A percentile compares a stretch with the other conserved stretches of the same genome.
Conservation (phyloP, 2,329 filamentous ascomycete species). For the Paracorniculantispora psalliotae region DNA sequence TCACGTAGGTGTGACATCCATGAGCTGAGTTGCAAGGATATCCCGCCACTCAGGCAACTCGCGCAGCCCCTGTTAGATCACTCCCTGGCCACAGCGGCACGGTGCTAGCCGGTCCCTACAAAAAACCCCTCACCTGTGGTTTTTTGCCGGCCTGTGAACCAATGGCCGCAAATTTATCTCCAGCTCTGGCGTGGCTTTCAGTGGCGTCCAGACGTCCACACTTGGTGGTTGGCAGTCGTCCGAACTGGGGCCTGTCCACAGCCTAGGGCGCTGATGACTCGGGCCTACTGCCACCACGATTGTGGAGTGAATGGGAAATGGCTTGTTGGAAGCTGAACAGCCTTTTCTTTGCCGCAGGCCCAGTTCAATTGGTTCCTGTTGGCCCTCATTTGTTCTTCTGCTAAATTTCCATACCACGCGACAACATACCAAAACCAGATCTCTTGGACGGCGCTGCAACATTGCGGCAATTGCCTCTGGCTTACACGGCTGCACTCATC, state of each 20-base stretch:
- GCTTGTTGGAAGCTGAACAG: conserved; percentile 7
- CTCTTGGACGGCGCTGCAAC: neutral
- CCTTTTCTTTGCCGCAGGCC: conserved; percentile 4
- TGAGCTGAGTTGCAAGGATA: neutral
- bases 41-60: neutral
- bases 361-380: neutral
- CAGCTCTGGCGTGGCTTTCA: conserved; percentile 3
- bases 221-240: conserved; percentile 3
- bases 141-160: conserved; percentile 5
- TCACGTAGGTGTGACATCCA: neutral
- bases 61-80: conserved; percentile 1
- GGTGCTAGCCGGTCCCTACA: conserved; percentile 5
- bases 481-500: neutral
- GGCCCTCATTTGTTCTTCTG: neutral
- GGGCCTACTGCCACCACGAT: conserved; percentile 9
- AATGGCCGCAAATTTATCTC: conserved; percentile 1
- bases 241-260: conserved; percentile 5
- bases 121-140: conserved; percentile 1
- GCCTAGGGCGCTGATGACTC: conserved; percentile 12
- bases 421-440: too few relatives aligned
- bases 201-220: conserved; percentile 5
- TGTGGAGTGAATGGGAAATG: conserved; percentile 9
- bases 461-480: neutral
- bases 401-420: too few relatives aligned
- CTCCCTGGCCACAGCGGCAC: neutral